Base-by-base conservation (phyloP, 2,329 filamentous ascomycete genomes). In the Fusarium euwallaceae region DNA sequence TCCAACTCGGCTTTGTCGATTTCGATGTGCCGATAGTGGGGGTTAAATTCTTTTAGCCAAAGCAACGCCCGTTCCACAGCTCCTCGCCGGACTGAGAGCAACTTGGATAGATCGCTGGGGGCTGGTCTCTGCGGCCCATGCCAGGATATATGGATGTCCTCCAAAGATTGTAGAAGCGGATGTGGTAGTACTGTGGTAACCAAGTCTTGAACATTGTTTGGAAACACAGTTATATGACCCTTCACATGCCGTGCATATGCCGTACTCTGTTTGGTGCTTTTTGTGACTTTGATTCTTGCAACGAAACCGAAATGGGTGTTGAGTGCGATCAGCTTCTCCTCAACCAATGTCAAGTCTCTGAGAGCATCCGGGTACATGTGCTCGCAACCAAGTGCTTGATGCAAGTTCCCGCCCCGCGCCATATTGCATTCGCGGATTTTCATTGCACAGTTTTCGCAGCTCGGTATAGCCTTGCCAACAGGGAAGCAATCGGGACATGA, bases 131-230 rank as follows among this genome's bases (percentile, higher is more conserved):
- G 11, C 10, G 53, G 41, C 39, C 65, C 48, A 37, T 67, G 59
- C 65, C 53, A 63, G 17, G 60, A 67, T 48, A 67, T 53, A 34
- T 67, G 41, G 41, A 67, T 63, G 24, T 63, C 59, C 24, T 67
- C 65, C 27, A 67, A 32, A n/a, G 29, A 45, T 43, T 67, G 29
- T 11, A 67, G 9, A 32, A 67, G 41, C 17, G 39, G 32, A 64
- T 64, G 53, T 24, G 60, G 60, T n/a, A 67, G n/a, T 27, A 67
- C 60, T 60, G 4, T 60, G 6, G 53, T 67, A 24, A 41, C 51
- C 16, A 67, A 24, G 12, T 67, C 41, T 53, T 67, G 41, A 3
- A 67, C 36, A n/a, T 17, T 67, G 17, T 64, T 67, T 43, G 60
- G 66, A 34, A 67, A 67, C 6, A 67, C 24, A 4, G 41, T 53